Base-by-base conservation (phyloP, 768 basidiomycete genomes). In the Cystofilobasidium ferigula region DNA sequence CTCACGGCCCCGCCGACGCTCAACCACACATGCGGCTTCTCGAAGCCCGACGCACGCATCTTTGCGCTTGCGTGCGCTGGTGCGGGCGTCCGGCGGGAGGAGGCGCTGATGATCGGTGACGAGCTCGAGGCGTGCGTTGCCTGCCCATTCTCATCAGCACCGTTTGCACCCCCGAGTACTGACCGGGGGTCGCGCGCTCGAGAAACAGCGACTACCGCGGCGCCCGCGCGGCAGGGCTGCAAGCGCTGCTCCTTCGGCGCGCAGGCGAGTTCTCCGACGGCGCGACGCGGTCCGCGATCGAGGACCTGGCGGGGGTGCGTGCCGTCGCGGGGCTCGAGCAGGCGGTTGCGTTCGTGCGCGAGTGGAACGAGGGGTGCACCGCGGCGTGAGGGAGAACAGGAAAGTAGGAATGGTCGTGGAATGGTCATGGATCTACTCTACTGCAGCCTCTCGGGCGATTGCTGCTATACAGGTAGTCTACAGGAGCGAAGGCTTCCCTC, bases 91-190 rank as follows among this genome's bases (percentile, higher is more conserved):
- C 24, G 45, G 12, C 12, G 14, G 12, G 5, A 9, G 20, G 58
- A 61, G 38, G 65, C 32, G 22, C 10, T 67, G 9, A 56, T 61
- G 53, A 62, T 67, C 40, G 65, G 65, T 3, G 65, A 67, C 28
- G 65, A 67, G 45, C 32, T 67, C 12, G 53, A 54, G 10, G 65
- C 65, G 60, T 66, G 7, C 24, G 64, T 32, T 30, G 7, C 16
- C 7, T 42, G 35, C 24, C 24, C 8, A 8, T 36, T 28, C 58
- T 34, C 12, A 45, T 22, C 5, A n/a, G 26, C 16, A 16, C n/a
- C n/a, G n/a, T n/a, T 51, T 26, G 1, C 42, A 20, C 28, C 22
- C 32, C 9, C 9, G 38, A 53, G 5, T 7, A 16, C 26, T 10
- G 45, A 35, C 43, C 12, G 13, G 20, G 22, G 16, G 22, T 8